A percentile compares a stretch with the other conserved stretches of the same genome.
Evolutionary conservation across 2,329 filamentous ascomycete species (phyloP).

Genomic region (Nannizziopsis barbatae): DNA sequence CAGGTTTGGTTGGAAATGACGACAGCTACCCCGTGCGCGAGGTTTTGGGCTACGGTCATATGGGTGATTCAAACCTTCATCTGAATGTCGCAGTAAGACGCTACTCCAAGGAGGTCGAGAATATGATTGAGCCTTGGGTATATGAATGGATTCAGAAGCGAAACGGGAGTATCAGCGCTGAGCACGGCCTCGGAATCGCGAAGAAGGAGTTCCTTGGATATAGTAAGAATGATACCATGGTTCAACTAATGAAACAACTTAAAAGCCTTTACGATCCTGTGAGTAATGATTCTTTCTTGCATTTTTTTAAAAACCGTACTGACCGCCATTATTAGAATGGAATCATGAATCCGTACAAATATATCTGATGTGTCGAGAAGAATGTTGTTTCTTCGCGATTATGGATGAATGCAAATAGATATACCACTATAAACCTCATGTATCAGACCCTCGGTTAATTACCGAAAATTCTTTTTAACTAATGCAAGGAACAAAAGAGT

Average conservation of each 20-base stretch:
- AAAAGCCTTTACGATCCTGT: slow-evolving; percentile 92
- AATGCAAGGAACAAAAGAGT: too few species aligned
- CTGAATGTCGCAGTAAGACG: slow-evolving; percentile 74
- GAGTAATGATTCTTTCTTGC: slow-evolving; percentile 33
- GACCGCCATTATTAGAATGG: slow-evolving; percentile 55
- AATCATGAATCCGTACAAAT: slow-evolving; percentile 99
- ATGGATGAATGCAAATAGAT: too few species aligned
- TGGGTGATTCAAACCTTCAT: slow-evolving; percentile 94
- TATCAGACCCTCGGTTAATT: too few species aligned
- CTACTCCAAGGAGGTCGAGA: slow-evolving; percentile 80
- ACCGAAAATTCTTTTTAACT: too few species aligned
- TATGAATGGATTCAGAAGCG: slow-evolving; percentile 92
- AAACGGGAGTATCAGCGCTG: slow-evolving; percentile 87
- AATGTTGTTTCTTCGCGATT: too few species aligned
- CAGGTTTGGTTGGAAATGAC: slow-evolving; percentile 66
- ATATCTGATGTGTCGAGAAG: slow-evolving; percentile 44
- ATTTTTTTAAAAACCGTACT: not conserved
- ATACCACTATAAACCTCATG: too few species aligned
- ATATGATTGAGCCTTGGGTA: slow-evolving; percentile 81
- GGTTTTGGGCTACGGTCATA: slow-evolving; percentile 94
- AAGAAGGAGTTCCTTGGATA: slow-evolving; percentile 96
- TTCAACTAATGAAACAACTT: slow-evolving; percentile 86
- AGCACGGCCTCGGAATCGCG: slow-evolving; percentile 84
- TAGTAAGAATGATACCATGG: slow-evolving; percentile 75
- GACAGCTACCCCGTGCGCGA: slow-evolving; percentile 68